Conservation (phyloP, 768 basidiomycete species). For the Filobasidium wieringae region DNA sequence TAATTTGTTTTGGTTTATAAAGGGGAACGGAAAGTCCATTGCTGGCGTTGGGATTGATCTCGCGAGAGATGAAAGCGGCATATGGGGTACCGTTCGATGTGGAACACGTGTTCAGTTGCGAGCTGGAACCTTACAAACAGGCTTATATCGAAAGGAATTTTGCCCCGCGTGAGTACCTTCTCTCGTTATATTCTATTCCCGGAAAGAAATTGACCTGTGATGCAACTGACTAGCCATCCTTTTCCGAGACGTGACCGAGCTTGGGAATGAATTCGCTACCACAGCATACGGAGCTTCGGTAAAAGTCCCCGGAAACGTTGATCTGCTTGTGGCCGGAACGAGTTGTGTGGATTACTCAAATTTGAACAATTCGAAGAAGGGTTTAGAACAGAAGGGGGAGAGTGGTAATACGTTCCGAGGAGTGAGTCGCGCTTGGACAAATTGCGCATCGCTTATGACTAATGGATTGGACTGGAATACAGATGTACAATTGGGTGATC, state of each 20-base stretch:
- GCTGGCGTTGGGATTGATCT: conserved; percentile 74
- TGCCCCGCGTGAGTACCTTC: conserved; percentile 48
- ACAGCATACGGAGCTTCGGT: conserved; percentile 84
- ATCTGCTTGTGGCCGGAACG: conserved; percentile 72
- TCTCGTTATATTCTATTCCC: neutral
- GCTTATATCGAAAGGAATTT: conserved; percentile 97
- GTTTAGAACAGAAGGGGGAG: conserved; percentile 77
- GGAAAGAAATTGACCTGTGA: neutral
- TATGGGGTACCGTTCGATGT: conserved; percentile 55
- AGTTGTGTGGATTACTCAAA: conserved; percentile 97
- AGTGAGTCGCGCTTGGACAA: neutral
- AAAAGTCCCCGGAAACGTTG: conserved; percentile 77
- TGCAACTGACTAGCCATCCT: conserved; percentile 46
- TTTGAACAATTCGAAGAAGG: conserved; percentile 82
- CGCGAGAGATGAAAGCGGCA: conserved; percentile 59
- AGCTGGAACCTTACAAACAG: conserved; percentile 94
- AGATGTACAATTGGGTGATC: conserved; percentile 81
- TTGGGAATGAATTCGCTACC: conserved; percentile 51
- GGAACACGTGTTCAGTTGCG: conserved; percentile 91
- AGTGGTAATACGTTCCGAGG: conserved; percentile 87
- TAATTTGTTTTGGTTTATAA: too few relatives aligned
- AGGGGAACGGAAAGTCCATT: conserved; percentile 93
- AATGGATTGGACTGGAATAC: neutral
- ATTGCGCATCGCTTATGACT: neutral
- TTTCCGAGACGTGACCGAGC: conserved; percentile 87